phyloP scores from a whole-genome alignment of 257 asterid genomes.

The Primulina eburnea region DNA sequence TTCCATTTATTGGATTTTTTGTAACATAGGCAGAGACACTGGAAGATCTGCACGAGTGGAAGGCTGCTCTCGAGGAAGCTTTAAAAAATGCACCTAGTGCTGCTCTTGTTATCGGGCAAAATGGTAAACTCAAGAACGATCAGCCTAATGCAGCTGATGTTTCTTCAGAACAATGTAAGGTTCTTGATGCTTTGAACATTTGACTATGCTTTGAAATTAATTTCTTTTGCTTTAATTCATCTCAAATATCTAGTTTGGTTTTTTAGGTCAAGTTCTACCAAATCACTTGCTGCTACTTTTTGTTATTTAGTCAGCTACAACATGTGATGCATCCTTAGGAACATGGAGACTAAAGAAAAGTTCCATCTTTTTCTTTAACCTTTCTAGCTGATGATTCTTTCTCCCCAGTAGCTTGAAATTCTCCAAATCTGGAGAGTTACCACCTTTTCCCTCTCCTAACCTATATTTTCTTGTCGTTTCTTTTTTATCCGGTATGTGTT shows the following conservation, averaged over 20 bases:
- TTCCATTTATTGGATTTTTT: slow-evolving; percentile 17
- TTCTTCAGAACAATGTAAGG: slow-evolving; percentile 68
- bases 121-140: slow-evolving; percentile 70
- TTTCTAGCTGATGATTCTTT: slow-evolving; percentile 2
- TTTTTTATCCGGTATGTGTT: neutral
- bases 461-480: neutral
- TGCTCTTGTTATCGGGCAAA: slow-evolving; percentile 67
- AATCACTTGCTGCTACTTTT: neutral
- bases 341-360: neutral
- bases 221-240: slow-evolving; percentile 9
- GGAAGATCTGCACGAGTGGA: slow-evolving; percentile 96
- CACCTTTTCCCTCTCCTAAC: neutral
- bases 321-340: slow-evolving; percentile 9
- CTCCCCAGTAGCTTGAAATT: neutral
- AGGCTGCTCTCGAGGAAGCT: slow-evolving; percentile 94
- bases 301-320: neutral
- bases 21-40: slow-evolving; percentile 79
- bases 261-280: slow-evolving; percentile 3
- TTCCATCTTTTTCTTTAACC: neutral
- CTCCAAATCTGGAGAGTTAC: neutral
- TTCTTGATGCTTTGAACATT: slow-evolving; percentile 13
- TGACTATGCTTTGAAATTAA: slow-evolving; percentile 10
- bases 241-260: slow-evolving; percentile 2
- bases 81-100: slow-evolving; percentile 82
- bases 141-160: slow-evolving; percentile 56